Base-by-base conservation (phyloP, 2,329 filamentous ascomycete species). In the Fusarium sublunatum region DNA sequence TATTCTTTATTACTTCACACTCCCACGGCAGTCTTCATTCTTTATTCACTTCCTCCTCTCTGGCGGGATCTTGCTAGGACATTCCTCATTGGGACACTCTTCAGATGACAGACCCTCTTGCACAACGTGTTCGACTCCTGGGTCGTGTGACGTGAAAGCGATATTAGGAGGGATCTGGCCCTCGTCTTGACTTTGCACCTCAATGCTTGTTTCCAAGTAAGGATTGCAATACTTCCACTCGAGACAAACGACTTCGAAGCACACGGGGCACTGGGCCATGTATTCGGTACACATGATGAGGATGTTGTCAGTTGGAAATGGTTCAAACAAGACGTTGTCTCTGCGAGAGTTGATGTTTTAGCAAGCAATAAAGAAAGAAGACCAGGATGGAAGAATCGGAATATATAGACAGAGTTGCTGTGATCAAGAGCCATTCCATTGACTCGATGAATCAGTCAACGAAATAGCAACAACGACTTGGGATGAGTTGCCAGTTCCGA, bases 171-270 rank as follows among this genome's bases (percentile, higher is more conserved):
- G 47, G 5, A 46, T 36, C 7, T 43, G 9, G 7, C 39, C 24
- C 4, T 29, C 47, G 24, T 35, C 44, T 1, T 34, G 24, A 2
- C 24, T 29, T 19, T 28, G 19, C 25, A 28, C 32, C 24, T 46
- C 32, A 13, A 38, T 38, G 6, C 44, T 46, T 12, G 38, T 19
- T 19, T 58, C 53, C n/a, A 39, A 31, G 24, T 43, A 53, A n/a
- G 57, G 36, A 15, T 34, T 11, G 28, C 54, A 60, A 36, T 60
- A 43, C 19, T 47, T 60, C 42, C 38, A 60, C 10, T 47, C 1
- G 7, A 60, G 32, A 9, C 36, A 58, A 15, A 47, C 24, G 7
- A 36, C 58, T 5, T 12, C 36, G 41, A 42, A 58, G 34, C 47
- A 60, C 4, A 43, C 41, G 3, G 42, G 41, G 15, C 53, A 53